These are phyloP conservation scores for Setomelanomma holmii DNA, from an alignment of 2,329 filamentous ascomycete species.

Conservation along the genomic window DNA sequence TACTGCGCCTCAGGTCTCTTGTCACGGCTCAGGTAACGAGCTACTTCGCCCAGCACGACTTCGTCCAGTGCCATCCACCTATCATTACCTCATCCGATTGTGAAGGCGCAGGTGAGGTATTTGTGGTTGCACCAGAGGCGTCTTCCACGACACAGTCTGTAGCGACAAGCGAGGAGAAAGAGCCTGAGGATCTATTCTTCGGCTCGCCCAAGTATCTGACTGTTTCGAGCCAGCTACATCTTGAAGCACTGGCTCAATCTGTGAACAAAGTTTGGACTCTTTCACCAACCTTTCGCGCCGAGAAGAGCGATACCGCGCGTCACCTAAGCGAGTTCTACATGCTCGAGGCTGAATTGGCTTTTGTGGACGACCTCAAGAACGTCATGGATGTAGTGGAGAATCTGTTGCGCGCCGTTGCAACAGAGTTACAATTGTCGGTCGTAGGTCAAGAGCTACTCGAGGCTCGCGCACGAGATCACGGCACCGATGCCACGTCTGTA, in stretches of 20 bases:
- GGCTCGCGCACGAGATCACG: slow-evolving; percentile 50
- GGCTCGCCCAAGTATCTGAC: slow-evolving; percentile 89
- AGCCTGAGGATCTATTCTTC: slow-evolving; percentile 69
- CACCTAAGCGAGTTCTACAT: slow-evolving; percentile 99
- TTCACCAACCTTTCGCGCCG: slow-evolving; percentile 91
- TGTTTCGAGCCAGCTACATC: slow-evolving; percentile 91
- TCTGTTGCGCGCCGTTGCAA: slow-evolving; percentile 69
- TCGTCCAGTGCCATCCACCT: slow-evolving; percentile 87
- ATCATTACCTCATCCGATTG: slow-evolving; percentile 97
- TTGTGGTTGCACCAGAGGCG: slow-evolving; percentile 64
- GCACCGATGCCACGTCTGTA: slow-evolving; percentile 45
- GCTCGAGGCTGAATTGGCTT: slow-evolving; percentile 90
- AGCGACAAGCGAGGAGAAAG: slow-evolving; percentile 32
- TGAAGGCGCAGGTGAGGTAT: slow-evolving; percentile 94
- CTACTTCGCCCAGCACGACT: slow-evolving; percentile 76
- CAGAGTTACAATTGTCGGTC: slow-evolving; percentile 57
- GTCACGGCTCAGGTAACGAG: slow-evolving; percentile 74
- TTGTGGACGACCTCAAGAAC: slow-evolving; percentile 71
- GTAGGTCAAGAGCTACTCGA: slow-evolving; percentile 64
- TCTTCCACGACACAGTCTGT: slow-evolving; percentile 21
- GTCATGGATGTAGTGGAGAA: slow-evolving; percentile 84
- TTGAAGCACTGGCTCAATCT: slow-evolving; percentile 89
- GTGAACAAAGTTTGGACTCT: slow-evolving; percentile 92
- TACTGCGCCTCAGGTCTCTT: slow-evolving; percentile 84
- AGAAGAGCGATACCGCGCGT: slow-evolving; percentile 81